A percentile compares a stretch with the other conserved stretches of the same genome.
Evolutionary conservation across 345 rosid genomes (phyloP).

Genomic region (Fremontodendron californicum): DNA sequence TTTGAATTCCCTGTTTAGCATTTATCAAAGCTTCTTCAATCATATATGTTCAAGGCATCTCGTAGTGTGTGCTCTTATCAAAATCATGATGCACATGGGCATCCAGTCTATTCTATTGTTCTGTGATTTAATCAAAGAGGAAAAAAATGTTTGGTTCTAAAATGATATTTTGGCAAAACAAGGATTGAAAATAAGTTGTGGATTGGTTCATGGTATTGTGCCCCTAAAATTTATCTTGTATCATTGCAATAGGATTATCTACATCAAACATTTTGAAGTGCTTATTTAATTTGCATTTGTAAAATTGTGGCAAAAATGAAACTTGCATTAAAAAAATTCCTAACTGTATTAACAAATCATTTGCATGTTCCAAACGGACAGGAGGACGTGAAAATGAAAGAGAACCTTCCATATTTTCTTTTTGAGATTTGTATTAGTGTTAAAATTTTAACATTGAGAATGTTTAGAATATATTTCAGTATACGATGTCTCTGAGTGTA

Average conservation of each 20-base stretch:
- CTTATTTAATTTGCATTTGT: neutral
- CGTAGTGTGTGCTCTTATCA: neutral
- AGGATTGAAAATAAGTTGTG: neutral
- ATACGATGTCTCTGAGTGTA: neutral
- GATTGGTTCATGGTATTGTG: neutral
- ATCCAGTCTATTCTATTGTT: neutral
- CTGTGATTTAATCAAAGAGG: neutral
- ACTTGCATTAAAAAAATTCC: neutral
- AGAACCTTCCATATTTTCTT: no score
- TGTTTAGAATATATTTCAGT: neutral
- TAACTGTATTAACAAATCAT: neutral
- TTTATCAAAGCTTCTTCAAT: neutral
- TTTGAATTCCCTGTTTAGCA: conserved; percentile 6
- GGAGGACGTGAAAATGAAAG: neutral
- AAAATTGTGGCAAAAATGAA: neutral
- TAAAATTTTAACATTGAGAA: neutral
- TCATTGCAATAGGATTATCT: neutral
- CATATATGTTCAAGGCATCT: neutral
- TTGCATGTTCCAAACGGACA: neutral
- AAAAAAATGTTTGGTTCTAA: neutral
- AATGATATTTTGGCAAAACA: neutral
- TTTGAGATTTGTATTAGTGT: neutral
- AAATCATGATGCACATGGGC: neutral
- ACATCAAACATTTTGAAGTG: neutral
- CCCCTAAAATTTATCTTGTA: neutral